Evolutionary conservation across 352 stramenopile species (phyloP), one percentile per base, ranked within the genome.

Genomic region (Phytophthora sansomeana): DNA sequence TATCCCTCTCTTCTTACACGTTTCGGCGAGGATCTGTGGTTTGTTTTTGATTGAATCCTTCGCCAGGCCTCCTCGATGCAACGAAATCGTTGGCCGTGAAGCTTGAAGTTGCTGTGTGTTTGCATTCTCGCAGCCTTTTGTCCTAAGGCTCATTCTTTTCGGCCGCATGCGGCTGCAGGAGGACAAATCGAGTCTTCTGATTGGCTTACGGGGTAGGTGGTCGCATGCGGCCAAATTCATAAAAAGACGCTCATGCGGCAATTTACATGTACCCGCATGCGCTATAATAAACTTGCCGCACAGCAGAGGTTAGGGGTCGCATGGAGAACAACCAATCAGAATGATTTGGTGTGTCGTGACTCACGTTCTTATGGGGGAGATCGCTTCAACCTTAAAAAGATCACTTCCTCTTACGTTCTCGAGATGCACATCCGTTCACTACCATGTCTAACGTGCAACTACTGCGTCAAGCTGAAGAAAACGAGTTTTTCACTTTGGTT

Each of bases 1-100:
- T n/a, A n/a, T n/a, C n/a, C n/a, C 32, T 36, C 32, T 36, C 32
- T 36, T 36, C 9, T 13, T n/a, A 38, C 4, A 13, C 0, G 33
- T 38, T n/a, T 38, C 33, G 33, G 33, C 33, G 33, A 38, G 33
- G 1, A 36, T 7, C 32, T 36, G 9, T n/a, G 10, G 6, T 38
- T 38, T 38, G 2, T 38, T 38, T 38, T 38, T 7, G 7, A 36
- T 36, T 10, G 13, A 10, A 36, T 38, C 33, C 33, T 13, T 5
- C 30, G 51, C 26, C 29, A 60, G 50, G 53, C 11, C 28, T 28
- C 21, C 2, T 14, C 57, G 36, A 64, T 29, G 41, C n/a, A 5
- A 64, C 46, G 57, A 64, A 21, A 57, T 42, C 57, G 44, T 43
- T 28, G 38, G 21, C 19, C 56, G 51, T 39, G 35, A 56, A 29